Base-by-base conservation (phyloP, 306 rosid genomes). In the Carpinus fangiana region DNA sequence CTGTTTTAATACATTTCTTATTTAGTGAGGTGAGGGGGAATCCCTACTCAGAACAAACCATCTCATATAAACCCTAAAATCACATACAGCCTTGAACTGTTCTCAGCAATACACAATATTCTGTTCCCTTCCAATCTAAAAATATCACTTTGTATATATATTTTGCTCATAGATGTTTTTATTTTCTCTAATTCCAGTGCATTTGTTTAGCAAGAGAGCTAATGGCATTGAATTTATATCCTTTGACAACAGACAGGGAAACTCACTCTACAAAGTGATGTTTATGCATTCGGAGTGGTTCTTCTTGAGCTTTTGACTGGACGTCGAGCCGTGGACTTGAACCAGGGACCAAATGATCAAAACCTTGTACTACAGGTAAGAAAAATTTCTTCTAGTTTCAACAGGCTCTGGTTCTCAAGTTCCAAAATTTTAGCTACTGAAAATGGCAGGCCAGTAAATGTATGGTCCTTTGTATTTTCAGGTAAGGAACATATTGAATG, bases 241-340 rank as follows among this genome's bases (percentile, higher is more conserved):
- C 66, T 80, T 75, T 85, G 70, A 56, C 60, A 77, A 80, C 87
- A 95, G 98, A 95, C 98, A 28, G 98, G 98, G 51, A 95, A 91
- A 86, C 94, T 95, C 79, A 95, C 98, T 66, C 77, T 95, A 72
- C 98, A 95, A 61, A 95, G 98, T 74, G 98, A 95, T 76, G 98
- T 91, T 28, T 95, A 95, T 80, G 98, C 98, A 75, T 93, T 91
- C 81, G 98, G 98, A 67, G 98, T 95, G 74, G 98, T 95, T 89
- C 98, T 95, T 81, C 92, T 95, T 21, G 98, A 95, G 82, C 98
- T 95, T 80, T 80, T 95, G 82, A 95, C 98, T 0, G 98, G 98
- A 62, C 98, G 98, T 3, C 90, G 90, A 77, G 98, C 98, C 0
- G 91, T 95, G 81, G 98, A 95, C 82, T 85, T 95, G 67, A 92